Percentiles rank a stretch among this genome's conserved stretches.
These are phyloP conservation scores for Pestalotiopsis sp. DNA, from an alignment of 2,329 filamentous ascomycete genomes.

Conservation along the genomic window DNA sequence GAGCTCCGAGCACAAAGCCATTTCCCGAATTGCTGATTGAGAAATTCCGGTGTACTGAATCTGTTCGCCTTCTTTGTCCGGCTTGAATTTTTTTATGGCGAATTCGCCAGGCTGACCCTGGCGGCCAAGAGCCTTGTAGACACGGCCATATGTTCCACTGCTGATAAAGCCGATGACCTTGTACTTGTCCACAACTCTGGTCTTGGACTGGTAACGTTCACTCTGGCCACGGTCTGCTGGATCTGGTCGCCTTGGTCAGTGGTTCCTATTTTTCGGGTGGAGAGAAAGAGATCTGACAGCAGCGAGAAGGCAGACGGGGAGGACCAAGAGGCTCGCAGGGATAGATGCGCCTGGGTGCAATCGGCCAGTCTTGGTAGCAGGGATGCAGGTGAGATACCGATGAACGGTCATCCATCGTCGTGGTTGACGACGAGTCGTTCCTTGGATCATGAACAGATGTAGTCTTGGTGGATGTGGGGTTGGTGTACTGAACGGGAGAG, in stretches of 20 bases:
- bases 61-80: conserved; percentile 95
- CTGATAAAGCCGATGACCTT: conserved; percentile 98
- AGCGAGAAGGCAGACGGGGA: conserved; percentile 11
- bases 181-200: conserved; percentile 89
- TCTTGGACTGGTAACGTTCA: conserved; percentile 70
- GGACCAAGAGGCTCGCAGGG: conserved; percentile 16
- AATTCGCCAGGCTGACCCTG: conserved; percentile 79
- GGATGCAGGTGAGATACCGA: conserved; percentile 2
- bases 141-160: conserved; percentile 94
- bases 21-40: conserved; percentile 94
- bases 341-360: conserved; percentile 17
- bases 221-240: conserved; percentile 49
- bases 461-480: not conserved
- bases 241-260: conserved; percentile 41
- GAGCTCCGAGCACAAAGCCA: conserved; percentile 94
- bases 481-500: not conserved
- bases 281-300: conserved; percentile 22
- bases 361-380: conserved; percentile 14
- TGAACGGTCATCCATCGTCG: not conserved
- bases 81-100: conserved; percentile 99
- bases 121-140: conserved; percentile 90
- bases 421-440: not conserved
- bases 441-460: too few species aligned
- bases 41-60: conserved; percentile 97
- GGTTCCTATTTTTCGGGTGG: not conserved